Evolutionary conservation across 129 eudicot genomes (phyloP), one percentile per base, ranked within the genome.

Genomic region (Calendula officinalis): DNA sequence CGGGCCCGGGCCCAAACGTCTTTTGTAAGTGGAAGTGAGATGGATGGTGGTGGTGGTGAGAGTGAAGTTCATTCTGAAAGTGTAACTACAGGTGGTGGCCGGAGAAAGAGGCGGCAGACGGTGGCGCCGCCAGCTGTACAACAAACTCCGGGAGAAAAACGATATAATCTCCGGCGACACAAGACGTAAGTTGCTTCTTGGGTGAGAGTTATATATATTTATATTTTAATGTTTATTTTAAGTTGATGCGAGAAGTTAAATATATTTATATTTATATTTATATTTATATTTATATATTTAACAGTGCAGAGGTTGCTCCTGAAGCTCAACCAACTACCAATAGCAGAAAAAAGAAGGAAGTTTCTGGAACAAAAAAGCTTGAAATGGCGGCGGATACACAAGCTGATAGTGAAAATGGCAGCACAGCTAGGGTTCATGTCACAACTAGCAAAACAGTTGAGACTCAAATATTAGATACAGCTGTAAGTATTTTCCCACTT

Each of bases 101-200:
- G 97, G 27, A 78, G 79, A 41, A 85, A 79, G 78, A 89, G 91
- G 84, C 88, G 94, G 77, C 85, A 82, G 47, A 83, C 84, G 8
- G 69, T 77, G 15, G 83, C 68, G 53, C 53, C 80, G 3, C 64
- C 75, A 52, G 66, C 75, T 22, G 30, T 22, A 22, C 30, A 22
- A 7, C 86, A 74, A 50, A 75, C 78, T 69, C 84, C 92, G 0
- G 95, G 86, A 56, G 87, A 54, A 63, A 70, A 64, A 15, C 86
- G 95, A 17, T 94, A 94, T 71, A 94, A 94, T 74, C 97, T 94
- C 66, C 77, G 99, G 64, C 89, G 86, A 56, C 88, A 67, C 68
- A 87, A 80, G 80, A 71, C 64, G 98, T 92, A 85, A 84, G 96
- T 80, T 55, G 44, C 37, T 41, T 56, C 60, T 51, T 34, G 16